phyloP scores from a whole-genome alignment of 23 red algal species.

The Gracilariopsis chorda region DNA sequence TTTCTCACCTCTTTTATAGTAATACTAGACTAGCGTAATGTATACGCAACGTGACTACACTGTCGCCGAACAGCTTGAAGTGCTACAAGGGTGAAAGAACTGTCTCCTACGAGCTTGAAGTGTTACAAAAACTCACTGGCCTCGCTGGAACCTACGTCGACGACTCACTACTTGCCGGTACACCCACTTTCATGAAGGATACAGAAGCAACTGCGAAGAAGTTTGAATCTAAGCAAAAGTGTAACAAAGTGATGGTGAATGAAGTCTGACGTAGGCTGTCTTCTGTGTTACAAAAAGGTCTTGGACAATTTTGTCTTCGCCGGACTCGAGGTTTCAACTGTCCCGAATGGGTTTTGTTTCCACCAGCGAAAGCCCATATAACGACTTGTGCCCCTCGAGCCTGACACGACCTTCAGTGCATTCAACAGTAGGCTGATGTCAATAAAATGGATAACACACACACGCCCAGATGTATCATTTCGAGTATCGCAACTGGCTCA shows the following conservation, averaged over 20 bases:
- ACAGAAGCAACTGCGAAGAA: neutral
- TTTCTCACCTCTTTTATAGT: too few relatives aligned
- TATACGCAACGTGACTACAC: too few relatives aligned
- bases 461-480: neutral
- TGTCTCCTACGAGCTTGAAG: too few relatives aligned
- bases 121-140: neutral
- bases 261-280: too few relatives aligned
- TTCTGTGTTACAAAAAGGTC: too few relatives aligned
- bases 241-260: too few relatives aligned
- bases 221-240: slow-evolving; percentile 11
- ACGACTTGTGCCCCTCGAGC: neutral
- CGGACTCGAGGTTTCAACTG: neutral
- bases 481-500: neutral
- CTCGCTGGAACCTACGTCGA: slow-evolving; percentile 14
- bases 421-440: neutral
- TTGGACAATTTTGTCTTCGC: slow-evolving; percentile 43
- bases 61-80: too few relatives aligned
- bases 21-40: too few relatives aligned
- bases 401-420: neutral
- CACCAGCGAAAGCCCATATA: neutral
- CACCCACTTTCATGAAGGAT: neutral
- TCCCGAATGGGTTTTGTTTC: neutral
- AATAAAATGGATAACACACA: slow-evolving; percentile 35
- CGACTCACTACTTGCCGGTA: slow-evolving; percentile 14
- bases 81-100: too few relatives aligned